Evolutionary conservation across 164 flowering plant species (phyloP).

Genomic region (Paratinospora sagittata): DNA sequence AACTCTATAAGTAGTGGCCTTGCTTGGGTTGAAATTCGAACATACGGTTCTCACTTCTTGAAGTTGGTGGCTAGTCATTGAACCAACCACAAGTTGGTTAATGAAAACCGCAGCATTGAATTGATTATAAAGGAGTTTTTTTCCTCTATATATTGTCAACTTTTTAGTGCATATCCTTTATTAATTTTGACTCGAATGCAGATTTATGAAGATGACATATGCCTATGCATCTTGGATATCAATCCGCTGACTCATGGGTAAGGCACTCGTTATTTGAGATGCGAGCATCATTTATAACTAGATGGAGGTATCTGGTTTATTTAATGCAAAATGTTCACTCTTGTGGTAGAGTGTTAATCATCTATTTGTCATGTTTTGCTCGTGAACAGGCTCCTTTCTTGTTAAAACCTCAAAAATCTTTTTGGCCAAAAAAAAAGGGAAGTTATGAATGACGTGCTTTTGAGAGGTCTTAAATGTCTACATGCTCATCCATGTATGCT

Average conservation of each 20-base stretch:
- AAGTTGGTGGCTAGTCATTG: too few species aligned
- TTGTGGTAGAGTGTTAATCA: background rate
- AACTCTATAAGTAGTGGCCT: too few species aligned
- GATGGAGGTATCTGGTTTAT: background rate
- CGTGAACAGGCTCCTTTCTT: background rate
- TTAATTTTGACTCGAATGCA: conserved; percentile 24
- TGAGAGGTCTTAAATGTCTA: too few species aligned
- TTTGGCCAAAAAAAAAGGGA: too few species aligned
- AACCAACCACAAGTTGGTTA: background rate
- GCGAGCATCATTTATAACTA: background rate
- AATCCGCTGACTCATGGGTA: conserved; percentile 86
- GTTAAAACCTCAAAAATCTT: background rate
- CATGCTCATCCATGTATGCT: too few species aligned
- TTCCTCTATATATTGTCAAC: background rate
- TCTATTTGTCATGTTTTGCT: background rate
- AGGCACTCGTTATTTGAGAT: conserved; percentile 37
- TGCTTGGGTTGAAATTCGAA: too few species aligned
- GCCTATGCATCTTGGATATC: conserved; percentile 81
- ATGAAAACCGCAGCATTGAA: background rate
- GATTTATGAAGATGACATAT: conserved; percentile 85
- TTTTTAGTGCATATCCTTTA: conserved; percentile 3
- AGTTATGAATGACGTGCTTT: too few species aligned
- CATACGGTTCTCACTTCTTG: too few species aligned
- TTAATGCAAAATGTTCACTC: background rate
- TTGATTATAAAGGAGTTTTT: background rate